Base-by-base conservation (phyloP, 805 yeast genomes). In the Wickerhamiella allomyrinae region DNA sequence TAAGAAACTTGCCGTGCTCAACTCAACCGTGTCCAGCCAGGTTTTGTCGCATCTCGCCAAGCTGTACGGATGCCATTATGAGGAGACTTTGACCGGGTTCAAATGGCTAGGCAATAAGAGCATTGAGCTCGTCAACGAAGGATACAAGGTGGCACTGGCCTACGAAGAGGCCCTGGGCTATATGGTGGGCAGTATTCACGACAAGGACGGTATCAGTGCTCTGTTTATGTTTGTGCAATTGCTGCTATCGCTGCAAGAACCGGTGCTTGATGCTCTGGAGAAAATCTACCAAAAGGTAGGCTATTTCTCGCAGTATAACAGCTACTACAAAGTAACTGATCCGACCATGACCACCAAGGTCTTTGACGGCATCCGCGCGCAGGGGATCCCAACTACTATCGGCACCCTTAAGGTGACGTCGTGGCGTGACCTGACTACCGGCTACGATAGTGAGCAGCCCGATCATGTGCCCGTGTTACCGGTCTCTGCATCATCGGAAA, bases 61-160 rank as follows among this genome's bases (percentile, higher is more conserved):
- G 3, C 56, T 54, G 4, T 67, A 73, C 37, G 78, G 79, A 0
- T 78, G 79, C 55, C 65, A 72, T 37, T 81, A 70, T 59, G 69
- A 65, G 34, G 96, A 91, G 47, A 89, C 97, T 0, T 67, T 89
- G 43, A 89, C 97, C 1, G 98, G 98, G 1, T 89, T 89, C 67
- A 89, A 89, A 62, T 89, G 98, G 98, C 79, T 89, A 29, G 98
- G 97, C 3, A 89, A 89, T 56, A 73, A 75, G 48, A 91, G 95
- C 2, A 74, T 79, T 27, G 81, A 77, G 7, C 63, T 83, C 39
- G 85, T 80, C 48, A 47, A 55, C 0, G 57, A 71, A 35, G 94
- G 94, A 0, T 74, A 55, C 52, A 48, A 41, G 3, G 94, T 87
- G 1, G 94, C 95, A 0, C 86, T 89, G 64, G 96, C 83, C 0